phyloP scores from a whole-genome alignment of 2,329 filamentous ascomycete species.

The Fusarium bulbicola region DNA sequence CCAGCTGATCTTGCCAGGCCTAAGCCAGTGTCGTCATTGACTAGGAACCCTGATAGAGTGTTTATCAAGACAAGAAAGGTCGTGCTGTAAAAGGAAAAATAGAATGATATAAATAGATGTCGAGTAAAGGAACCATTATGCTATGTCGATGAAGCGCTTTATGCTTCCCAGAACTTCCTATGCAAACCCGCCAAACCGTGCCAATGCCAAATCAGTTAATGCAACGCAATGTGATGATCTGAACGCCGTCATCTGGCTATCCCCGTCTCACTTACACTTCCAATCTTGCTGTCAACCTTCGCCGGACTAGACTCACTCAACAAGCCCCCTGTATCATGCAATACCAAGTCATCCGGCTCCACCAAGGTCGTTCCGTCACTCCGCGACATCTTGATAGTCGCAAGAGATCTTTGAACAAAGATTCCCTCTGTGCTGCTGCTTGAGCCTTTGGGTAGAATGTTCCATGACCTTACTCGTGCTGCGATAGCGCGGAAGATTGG shows the following conservation, averaged over 20 bases:
- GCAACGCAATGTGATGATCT: accelerated
- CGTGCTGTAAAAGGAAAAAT: accelerated
- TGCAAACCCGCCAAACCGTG: accelerated
- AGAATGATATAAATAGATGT: not conserved
- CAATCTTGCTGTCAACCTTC: not conserved
- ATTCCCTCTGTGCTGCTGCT: not conserved
- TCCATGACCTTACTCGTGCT: not conserved
- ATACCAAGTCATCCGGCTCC: not conserved
- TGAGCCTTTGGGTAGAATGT: not conserved
- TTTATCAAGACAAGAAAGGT: not conserved
- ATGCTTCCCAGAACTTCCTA: not conserved
- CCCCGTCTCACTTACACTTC: not conserved
- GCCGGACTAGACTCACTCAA: not conserved
- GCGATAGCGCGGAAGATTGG: not conserved
- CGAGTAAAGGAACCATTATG: not conserved
- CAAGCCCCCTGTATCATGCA: not conserved
- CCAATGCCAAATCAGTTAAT: accelerated
- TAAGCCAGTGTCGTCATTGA: not conserved
- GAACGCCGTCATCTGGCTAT: not conserved
- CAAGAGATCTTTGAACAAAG: not conserved
- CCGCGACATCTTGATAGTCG: not conserved
- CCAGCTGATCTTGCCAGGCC: not conserved
- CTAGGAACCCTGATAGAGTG: not conserved
- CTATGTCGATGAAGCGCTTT: not conserved
- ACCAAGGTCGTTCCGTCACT: not conserved